Evolutionary conservation across 2,329 filamentous ascomycete species (phyloP), one percentile per base, ranked within the genome.

Genomic region (Calonectria pseudoreteaudii): DNA sequence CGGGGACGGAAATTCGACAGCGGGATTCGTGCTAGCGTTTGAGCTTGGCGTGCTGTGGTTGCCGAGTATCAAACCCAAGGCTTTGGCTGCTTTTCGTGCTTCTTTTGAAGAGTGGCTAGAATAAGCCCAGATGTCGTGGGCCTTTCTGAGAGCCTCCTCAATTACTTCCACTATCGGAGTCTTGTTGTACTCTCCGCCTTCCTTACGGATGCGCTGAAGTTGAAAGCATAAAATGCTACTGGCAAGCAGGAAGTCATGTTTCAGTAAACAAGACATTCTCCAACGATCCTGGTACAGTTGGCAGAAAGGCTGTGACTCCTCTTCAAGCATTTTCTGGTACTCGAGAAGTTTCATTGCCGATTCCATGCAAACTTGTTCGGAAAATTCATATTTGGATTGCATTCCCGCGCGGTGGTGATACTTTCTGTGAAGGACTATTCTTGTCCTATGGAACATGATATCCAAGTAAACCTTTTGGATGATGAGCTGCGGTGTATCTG

Each of bases 381-480:
- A 74, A 52, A 65, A 13, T 8, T 30, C 53, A 4, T 65, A 68
- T 53, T 56, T 11, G 20, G 30, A 47, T n/a, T 56, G 14, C 9
- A 28, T 26, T 14, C 23, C 38, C 16, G 47, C 64, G 13, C 26
- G 68, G 66, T 34, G 28, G 8, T 71, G 34, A 41, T 64, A 74
- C 31, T 58, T 70, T 3, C 87, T 82, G 77, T 89, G 87, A 23
- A 88, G 80, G 34, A 89, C 84, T 70, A 87, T 88, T 34, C 86
- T 78, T 44, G 83, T 84, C 70, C 86, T 86, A 50, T 86, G 79
- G 70, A 58, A 68, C 23, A 68, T 44, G 28, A 34, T 58, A 16
- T 68, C 50, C 11, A 68, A 18, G 10, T 44, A 28, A 1, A 58
- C 50, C 38, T 68, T 68, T 34, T 68, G 66, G 9, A 68, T 58